Evolutionary conservation across 2,329 filamentous ascomycete species (phyloP).

Genomic region (Aspergillus sp.): DNA sequence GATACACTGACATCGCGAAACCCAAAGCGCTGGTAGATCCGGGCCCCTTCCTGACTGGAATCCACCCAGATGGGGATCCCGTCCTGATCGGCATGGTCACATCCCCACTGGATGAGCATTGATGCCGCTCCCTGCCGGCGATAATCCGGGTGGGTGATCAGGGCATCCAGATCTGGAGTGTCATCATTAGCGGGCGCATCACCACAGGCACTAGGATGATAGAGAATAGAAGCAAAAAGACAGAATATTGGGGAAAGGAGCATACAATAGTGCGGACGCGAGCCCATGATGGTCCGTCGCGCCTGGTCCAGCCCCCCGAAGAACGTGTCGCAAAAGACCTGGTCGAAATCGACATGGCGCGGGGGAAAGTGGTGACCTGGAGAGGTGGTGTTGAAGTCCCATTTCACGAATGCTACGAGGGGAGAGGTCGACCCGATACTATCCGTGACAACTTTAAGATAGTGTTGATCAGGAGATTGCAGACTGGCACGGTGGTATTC

Average conservation of each 20-base stretch:
- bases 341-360: not conserved
- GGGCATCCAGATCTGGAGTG: not conserved
- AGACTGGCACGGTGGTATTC: not conserved
- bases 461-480: not conserved
- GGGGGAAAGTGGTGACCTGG: not conserved
- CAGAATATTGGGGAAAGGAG: not conserved
- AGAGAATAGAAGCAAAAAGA: no score
- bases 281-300: not conserved
- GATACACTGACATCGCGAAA: slow-evolving; percentile 9
- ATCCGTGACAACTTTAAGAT: not conserved
- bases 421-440: not conserved
- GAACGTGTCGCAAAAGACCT: not conserved
- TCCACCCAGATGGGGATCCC: slow-evolving; percentile 7
- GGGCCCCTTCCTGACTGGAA: slow-evolving; percentile 1
- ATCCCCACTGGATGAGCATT: slow-evolving; percentile 18
- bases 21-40: slow-evolving; percentile 7
- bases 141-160: slow-evolving; percentile 22
- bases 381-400: not conserved
- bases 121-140: slow-evolving; percentile 15
- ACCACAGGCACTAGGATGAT: not conserved
- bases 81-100: slow-evolving; percentile 11
- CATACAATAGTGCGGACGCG: not conserved
- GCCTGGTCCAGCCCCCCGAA: not conserved
- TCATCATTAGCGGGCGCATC: not conserved
- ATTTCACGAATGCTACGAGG: not conserved